Percentiles rank a stretch among this genome's conserved stretches.
These are phyloP conservation scores for Rhizophagus clarus DNA, from an alignment of 192 early-diverging fungal genomes.

Conservation along the genomic window DNA sequence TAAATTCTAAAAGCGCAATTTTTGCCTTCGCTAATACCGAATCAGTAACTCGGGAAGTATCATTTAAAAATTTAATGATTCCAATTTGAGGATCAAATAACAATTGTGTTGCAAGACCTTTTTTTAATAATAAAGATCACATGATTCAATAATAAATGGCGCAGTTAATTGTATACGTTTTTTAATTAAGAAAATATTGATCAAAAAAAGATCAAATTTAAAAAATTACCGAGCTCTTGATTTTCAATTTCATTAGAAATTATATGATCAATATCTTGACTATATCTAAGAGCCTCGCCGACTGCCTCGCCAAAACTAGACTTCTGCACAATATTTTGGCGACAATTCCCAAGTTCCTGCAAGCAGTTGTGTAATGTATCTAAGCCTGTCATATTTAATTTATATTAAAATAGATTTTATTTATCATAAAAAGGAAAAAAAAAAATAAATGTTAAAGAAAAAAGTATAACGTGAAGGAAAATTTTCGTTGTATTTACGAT, in stretches of 20 bases:
- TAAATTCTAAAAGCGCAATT: conserved; percentile 47
- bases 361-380: conserved; percentile 13
- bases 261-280: conserved; percentile 18
- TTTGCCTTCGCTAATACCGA: conserved; percentile 36
- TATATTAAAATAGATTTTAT: neutral
- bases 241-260: neutral
- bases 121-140: too few relatives aligned
- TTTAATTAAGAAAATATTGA: neutral
- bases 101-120: conserved; percentile 50
- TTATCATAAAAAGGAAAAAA: neutral
- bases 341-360: neutral
- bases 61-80: conserved; percentile 44
- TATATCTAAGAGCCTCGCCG: conserved; percentile 3
- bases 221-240: conserved; percentile 13
- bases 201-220: neutral
- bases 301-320: neutral
- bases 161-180: neutral
- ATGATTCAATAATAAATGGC: neutral
- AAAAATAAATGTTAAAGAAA: neutral
- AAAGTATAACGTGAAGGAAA: neutral
- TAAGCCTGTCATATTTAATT: neutral
- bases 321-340: conserved; percentile 5
- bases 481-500: too few relatives aligned
- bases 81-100: conserved; percentile 49
- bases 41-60: conserved; percentile 32